Evolutionary conservation across 345 rosid species (phyloP), one percentile per base, ranked within the genome.

Genomic region (Stellera chamaejasme): DNA sequence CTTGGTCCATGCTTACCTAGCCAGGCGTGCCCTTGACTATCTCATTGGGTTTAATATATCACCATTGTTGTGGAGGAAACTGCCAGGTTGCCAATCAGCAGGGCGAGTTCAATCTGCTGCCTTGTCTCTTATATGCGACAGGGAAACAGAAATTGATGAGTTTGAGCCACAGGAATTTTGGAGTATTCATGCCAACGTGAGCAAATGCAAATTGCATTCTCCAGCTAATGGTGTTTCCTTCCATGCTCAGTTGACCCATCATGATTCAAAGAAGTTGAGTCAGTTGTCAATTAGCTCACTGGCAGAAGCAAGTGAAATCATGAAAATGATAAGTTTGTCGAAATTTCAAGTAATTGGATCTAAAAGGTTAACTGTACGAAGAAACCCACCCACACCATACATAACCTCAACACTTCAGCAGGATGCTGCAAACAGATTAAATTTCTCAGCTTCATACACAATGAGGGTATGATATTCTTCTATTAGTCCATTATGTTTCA

Each of bases 21-120:
- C 97, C 46, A 82, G 97, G 16, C 87, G 95, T 25, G 97, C 99
- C 68, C 96, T 93, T 65, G 99, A 93, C 75, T 93, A 93, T 75
- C 76, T 89, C 58, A 93, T 89, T 63, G 99, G 97, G 26, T 93
- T 87, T 72, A 93, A 84, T 60, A 87, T 93, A 59, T 93, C 97
- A 56, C 99, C 97, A 14, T 76, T 93, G 51, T 72, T 93, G 54
- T 93, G 99, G 99, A 83, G 87, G 80, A 93, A 87, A 69, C 72
- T 93, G 66, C 99, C 99, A 1, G 97, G 97, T 62, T 93, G 99
- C 72, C 97, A 79, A 27, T 93, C 99, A 66, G 97, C 97, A 41
- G 99, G 99, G 39, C 80, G 99, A 62, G 99, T 93, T 70, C 99
- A 93, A 62, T 93, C 99, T 69, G 96, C 97, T 70, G 99, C 99